Conservation (phyloP, 2,329 filamentous ascomycete genomes). For the Botrytis pseudocinerea region DNA sequence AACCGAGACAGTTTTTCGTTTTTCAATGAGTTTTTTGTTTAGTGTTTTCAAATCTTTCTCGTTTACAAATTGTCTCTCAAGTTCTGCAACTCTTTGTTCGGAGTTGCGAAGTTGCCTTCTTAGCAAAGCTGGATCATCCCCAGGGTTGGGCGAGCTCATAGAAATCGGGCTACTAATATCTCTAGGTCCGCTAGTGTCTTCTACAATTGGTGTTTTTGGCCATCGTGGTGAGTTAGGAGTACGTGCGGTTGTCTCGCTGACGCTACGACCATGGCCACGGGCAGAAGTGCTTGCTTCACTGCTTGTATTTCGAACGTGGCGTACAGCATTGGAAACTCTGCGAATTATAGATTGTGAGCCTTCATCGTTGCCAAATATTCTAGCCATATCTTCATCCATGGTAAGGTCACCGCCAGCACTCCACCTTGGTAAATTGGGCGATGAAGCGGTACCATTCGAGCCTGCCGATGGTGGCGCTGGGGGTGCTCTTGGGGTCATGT, state of each 20-base stretch:
- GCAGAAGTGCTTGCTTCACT: constrained; percentile 60
- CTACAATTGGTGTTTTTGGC: constrained; percentile 64
- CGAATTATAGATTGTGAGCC: constrained; percentile 77
- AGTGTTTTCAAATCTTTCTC: constrained; percentile 57
- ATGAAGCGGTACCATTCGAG: constrained; percentile 46
- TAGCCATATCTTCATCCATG: constrained; percentile 93
- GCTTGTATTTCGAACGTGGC: constrained; percentile 79
- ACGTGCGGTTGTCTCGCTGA: constrained; percentile 67
- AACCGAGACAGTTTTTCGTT: constrained; percentile 92
- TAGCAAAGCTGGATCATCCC: constrained; percentile 65
- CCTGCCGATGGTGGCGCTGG: constrained; percentile 41
- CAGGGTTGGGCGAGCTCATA: constrained; percentile 55
- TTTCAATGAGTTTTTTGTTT: constrained; percentile 86
- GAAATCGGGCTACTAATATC: constrained; percentile 74
- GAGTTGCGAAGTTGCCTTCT: constrained; percentile 77
- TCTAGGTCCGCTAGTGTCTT: constrained; percentile 52
- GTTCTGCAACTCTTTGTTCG: constrained; percentile 81
- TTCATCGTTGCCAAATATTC: constrained; percentile 77
- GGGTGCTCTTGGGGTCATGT: constrained; percentile 42
- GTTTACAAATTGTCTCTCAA: constrained; percentile 73
- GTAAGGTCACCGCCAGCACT: constrained; percentile 85
- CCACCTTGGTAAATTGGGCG: constrained; percentile 70
- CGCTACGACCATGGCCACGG: constrained; percentile 58
- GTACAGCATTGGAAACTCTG: constrained; percentile 88
- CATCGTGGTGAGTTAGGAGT: constrained; percentile 65